These are phyloP conservation scores for Hypoxylon sp. DNA, from an alignment of 2,329 filamentous ascomycete species.

Conservation along the genomic window DNA sequence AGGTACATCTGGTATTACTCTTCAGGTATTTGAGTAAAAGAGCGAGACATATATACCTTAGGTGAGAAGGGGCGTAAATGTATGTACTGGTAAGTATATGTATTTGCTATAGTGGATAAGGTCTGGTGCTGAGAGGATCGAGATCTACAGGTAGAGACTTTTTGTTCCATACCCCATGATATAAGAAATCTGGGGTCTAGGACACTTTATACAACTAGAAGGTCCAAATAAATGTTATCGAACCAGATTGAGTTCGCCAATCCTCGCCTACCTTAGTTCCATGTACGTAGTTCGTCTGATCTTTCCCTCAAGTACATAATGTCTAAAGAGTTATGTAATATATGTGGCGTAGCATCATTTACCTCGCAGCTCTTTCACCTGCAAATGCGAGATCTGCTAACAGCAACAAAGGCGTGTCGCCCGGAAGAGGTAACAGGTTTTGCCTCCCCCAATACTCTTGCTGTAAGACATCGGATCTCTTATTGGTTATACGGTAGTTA, in stretches of 20 bases:
- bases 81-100: conserved; percentile 3
- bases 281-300: conserved; percentile 36
- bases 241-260: conserved; percentile 35
- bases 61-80: conserved; percentile 20
- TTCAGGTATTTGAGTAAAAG: not conserved
- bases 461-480: conserved; percentile 28
- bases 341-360: conserved; percentile 35
- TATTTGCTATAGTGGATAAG: conserved; percentile 7
- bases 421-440: conserved; percentile 37
- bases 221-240: conserved; percentile 13
- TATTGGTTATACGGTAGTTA: conserved; percentile 38
- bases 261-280: conserved; percentile 32
- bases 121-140: conserved; percentile 21
- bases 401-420: conserved; percentile 24
- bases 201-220: conserved; percentile 33
- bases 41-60: conserved; percentile 15
- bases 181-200: conserved; percentile 22
- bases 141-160: conserved; percentile 20
- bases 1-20: not conserved
- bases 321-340: conserved; percentile 26
- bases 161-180: not conserved
- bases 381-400: conserved; percentile 11
- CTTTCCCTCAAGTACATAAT: conserved; percentile 36
- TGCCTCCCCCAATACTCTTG: conserved; percentile 35
- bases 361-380: conserved; percentile 16